Conservation (phyloP, 352 stramenopile genomes). For the Pythium dissimile region DNA sequence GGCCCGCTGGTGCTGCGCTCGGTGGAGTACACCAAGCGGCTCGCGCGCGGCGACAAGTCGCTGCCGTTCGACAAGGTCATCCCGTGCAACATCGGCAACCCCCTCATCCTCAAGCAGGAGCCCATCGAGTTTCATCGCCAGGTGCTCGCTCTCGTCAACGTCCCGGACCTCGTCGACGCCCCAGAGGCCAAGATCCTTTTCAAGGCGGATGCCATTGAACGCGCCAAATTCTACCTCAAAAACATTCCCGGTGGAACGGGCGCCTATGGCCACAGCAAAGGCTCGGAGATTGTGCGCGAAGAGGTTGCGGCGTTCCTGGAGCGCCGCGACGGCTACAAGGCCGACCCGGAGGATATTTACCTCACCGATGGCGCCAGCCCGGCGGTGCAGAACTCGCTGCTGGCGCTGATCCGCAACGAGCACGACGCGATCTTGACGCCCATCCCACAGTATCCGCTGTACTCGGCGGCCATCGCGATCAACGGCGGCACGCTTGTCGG, state of each 20-base stretch:
- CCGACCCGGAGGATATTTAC: conserved; percentile 95
- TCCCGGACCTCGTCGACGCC: conserved; percentile 85
- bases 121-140: conserved; percentile 93
- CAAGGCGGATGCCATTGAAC: conserved; percentile 79
- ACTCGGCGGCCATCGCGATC: conserved; percentile 96
- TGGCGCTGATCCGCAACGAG: conserved; percentile 86
- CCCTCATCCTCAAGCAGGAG: conserved; percentile 93
- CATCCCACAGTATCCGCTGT: conserved; percentile 99
- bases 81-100: conserved; percentile 98
- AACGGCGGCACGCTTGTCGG: conserved; percentile 92
- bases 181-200: conserved; percentile 80
- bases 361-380: conserved; percentile 96
- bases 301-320: conserved; percentile 90
- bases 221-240: conserved; percentile 85
- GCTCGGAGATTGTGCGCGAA: conserved; percentile 79
- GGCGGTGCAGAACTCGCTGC: conserved; percentile 92
- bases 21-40: conserved; percentile 66
- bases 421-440: conserved; percentile 93
- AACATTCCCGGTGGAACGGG: conserved; percentile 87
- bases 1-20: conserved; percentile 83
- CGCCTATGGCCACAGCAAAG: conserved; percentile 93
- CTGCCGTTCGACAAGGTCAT: conserved; percentile 93
- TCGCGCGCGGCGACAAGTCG: conserved; percentile 60
- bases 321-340: conserved; percentile 85
- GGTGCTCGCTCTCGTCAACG: conserved; percentile 89